Percentiles rank a stretch among this genome's conserved stretches.
Evolutionary conservation across 2,329 filamentous ascomycete genomes (phyloP).

Genomic region (Xylaria polymorpha): DNA sequence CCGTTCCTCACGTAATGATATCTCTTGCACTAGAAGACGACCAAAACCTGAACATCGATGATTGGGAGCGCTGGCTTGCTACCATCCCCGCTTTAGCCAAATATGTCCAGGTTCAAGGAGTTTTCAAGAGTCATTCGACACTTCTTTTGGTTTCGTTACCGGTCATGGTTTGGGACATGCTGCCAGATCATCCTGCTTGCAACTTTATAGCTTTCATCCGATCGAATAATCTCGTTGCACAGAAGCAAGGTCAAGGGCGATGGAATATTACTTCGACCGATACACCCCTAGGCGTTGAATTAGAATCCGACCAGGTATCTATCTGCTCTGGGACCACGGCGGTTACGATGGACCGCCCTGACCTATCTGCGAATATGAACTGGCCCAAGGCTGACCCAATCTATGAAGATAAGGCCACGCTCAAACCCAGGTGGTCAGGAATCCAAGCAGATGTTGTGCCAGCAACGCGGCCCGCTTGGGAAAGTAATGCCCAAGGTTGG

Average conservation of each 20-base stretch:
- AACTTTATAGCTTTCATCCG: constrained; percentile 69
- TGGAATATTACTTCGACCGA: constrained; percentile 35
- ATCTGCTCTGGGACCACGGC: constrained; percentile 49
- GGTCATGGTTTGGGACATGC: constrained; percentile 69
- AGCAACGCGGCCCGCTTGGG: constrained; percentile 4
- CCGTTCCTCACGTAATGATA: constrained; percentile 70
- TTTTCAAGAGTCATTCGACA: constrained; percentile 71
- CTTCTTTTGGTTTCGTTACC: constrained; percentile 68
- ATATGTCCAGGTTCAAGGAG: constrained; percentile 69
- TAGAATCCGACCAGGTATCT: constrained; percentile 44
- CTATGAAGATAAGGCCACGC: constrained; percentile 32
- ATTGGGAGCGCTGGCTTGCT: constrained; percentile 68
- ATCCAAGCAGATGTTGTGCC: constrained; percentile 16
- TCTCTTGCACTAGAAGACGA: constrained; percentile 69
- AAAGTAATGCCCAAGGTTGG: constrained; percentile 13
- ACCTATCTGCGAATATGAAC: constrained; percentile 31
- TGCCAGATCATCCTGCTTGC: constrained; percentile 67
- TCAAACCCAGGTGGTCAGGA: constrained; percentile 13
- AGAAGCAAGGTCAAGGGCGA: constrained; percentile 44
- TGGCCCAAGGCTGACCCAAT: constrained; percentile 40
- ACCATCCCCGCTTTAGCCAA: constrained; percentile 68
- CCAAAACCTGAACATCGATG: constrained; percentile 66
- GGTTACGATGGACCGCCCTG: constrained; percentile 39
- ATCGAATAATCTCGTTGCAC: constrained; percentile 64
- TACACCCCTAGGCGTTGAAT: constrained; percentile 36